Percentiles rank a stretch among this genome's conserved stretches.
Conservation (phyloP, 2,329 filamentous ascomycete genomes). For the Pseudogymnoascus sp. region DNA sequence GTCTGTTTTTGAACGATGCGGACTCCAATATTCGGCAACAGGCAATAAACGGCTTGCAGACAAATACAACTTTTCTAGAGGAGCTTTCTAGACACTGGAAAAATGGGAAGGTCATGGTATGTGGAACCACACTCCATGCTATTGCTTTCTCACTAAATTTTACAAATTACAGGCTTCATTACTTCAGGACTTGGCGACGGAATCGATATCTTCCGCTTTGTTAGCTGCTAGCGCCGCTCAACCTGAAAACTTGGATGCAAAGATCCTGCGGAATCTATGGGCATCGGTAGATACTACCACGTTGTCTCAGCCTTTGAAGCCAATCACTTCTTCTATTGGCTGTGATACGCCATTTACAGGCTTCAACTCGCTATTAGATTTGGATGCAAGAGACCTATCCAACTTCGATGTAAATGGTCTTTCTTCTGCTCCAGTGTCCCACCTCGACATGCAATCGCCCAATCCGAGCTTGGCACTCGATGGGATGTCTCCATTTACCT, state of each 20-base stretch:
- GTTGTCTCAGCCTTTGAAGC: constrained; percentile 7
- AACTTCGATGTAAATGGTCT: not conserved
- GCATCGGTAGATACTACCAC: constrained; percentile 12
- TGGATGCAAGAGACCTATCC: constrained; percentile 1
- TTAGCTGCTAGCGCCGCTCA: not conserved
- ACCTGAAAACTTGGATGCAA: not conserved
- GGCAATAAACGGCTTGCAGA: constrained; percentile 1
- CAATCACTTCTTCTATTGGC: not conserved
- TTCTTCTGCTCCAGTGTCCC: not conserved
- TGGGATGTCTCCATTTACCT: constrained; percentile 10
- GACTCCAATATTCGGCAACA: not conserved
- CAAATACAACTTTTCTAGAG: constrained; percentile 8
- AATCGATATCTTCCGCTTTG: not conserved
- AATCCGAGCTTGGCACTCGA: not conserved
- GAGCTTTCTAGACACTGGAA: constrained; percentile 8
- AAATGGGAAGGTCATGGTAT: constrained; percentile 11
- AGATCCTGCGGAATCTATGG: constrained; percentile 3
- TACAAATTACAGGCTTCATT: constrained; percentile 1
- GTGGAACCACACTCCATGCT: not conserved
- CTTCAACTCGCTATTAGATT: constrained; percentile 1
- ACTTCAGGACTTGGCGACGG: constrained; percentile 1
- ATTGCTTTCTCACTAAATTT: not conserved
- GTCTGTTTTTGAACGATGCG: constrained; percentile 8
- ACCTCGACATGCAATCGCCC: not conserved
- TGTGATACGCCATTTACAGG: not conserved